Evolutionary conservation across 2,329 filamentous ascomycete species (phyloP).

Genomic region (Falciphora oryzae): DNA sequence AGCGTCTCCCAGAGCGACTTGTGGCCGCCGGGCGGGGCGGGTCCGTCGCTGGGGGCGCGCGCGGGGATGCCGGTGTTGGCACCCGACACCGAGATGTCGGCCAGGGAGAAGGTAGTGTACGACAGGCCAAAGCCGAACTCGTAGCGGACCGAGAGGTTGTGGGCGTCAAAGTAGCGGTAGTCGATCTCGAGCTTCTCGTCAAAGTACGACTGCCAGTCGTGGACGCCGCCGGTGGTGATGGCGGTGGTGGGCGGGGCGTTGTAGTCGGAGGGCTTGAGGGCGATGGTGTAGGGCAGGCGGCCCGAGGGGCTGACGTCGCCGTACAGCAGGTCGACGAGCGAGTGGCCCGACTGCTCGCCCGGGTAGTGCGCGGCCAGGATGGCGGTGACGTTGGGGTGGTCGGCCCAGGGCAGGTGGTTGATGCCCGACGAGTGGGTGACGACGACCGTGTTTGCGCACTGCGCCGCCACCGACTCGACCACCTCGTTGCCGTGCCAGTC

Average conservation of each 20-base stretch:
- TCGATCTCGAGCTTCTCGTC: slow-evolving; percentile 62
- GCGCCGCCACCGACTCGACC: slow-evolving; percentile 41
- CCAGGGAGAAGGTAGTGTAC: slow-evolving; percentile 47
- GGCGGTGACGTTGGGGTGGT: slow-evolving; percentile 55
- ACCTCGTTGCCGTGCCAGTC: slow-evolving; percentile 52
- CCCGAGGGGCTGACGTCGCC: slow-evolving; percentile 55
- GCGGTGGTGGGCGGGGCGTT: slow-evolving; percentile 34
- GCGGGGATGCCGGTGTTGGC: slow-evolving; percentile 39
- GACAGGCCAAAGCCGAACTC: slow-evolving; percentile 60
- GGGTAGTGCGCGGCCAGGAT: slow-evolving; percentile 56
- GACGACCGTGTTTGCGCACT: slow-evolving; percentile 46
- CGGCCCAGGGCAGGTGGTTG: slow-evolving; percentile 48
- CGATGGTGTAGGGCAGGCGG: slow-evolving; percentile 64
- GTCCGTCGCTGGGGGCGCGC: slow-evolving; percentile 16
- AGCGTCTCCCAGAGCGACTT: slow-evolving; percentile 47
- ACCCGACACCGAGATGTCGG: slow-evolving; percentile 41
- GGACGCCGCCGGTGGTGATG: slow-evolving; percentile 29
- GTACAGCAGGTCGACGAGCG: slow-evolving; percentile 56
- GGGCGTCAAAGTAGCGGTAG: slow-evolving; percentile 59
- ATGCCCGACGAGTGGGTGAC: slow-evolving; percentile 58
- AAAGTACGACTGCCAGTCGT: slow-evolving; percentile 41
- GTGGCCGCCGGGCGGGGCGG: slow-evolving; percentile 44
- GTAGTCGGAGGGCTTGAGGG: slow-evolving; percentile 45
- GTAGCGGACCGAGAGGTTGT: slow-evolving; percentile 53
- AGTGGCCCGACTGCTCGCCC: slow-evolving; percentile 55